Base-by-base conservation (phyloP, 1,284 basidiomycete genomes). In the Vanrija sp. region DNA sequence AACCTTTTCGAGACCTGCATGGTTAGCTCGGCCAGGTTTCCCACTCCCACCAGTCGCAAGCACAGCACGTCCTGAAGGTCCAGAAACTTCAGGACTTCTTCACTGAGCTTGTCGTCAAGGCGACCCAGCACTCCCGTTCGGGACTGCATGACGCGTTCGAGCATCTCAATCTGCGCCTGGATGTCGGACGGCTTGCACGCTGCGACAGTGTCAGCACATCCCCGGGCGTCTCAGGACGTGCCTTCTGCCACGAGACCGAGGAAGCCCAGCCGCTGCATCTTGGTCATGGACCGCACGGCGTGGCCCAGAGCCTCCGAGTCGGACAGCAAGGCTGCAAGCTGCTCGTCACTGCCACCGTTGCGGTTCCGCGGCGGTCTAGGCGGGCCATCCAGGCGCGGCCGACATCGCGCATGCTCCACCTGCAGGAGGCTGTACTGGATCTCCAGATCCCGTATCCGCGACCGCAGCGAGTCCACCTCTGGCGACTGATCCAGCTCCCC, bases 71-170 rank as follows among this genome's bases (percentile, higher is more conserved):
- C 85, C 51, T 77, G 74, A 8, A 91, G 81, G 15, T 78, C 79
- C 6, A 94, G 77, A 51, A 81, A 76, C 59, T 80, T 82, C 35
- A 95, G 78, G 38, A 94, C 81, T 45, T 80, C 79, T 55, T 86
- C 78, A 0, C 83, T 82, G 0, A 93, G 73, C 16, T 84, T 79
- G 0, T 85, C 84, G 0, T 86, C 81, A 16, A 95, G 79, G 43
- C 81, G 80, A 12, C 86, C 86, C 36, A 94, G 77, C 47, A 94
- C 81, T 64, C 94, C 92, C 64, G 87, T 87, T 6, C 88, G 87
- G 20, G 84, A 85, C 61, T 82, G 84, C 43, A 84, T 81, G 62
- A 92, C 91, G 71, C 87, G 87, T 70, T 92, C 84, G 18, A 95
- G 81, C 6, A 90, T 80, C 0, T 86, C 79, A 45, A 92, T 89